Conservation (phyloP, 2,329 filamentous ascomycete genomes). For the Paecilomyces sp. region DNA sequence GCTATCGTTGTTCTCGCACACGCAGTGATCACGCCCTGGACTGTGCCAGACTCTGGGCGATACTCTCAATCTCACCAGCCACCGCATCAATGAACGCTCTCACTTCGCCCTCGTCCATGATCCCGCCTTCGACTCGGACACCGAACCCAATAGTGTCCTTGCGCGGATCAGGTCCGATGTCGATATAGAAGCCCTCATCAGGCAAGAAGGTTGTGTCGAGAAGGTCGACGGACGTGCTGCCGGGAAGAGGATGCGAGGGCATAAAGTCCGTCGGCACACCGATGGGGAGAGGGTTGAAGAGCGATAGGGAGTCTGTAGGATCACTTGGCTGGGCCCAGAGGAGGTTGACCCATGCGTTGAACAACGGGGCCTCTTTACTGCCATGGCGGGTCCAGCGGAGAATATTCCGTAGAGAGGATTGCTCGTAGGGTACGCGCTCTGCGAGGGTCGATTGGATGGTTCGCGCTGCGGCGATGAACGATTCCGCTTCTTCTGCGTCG, state of each 20-base stretch:
- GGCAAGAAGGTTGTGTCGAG: constrained; percentile 17
- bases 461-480: constrained; percentile 7
- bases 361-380: constrained; percentile 8
- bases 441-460: constrained; percentile 17
- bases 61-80: constrained; percentile 11
- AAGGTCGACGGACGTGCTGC: constrained; percentile 11
- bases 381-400: constrained; percentile 10
- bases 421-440: constrained; percentile 19
- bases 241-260: constrained; percentile 7
- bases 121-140: constrained; percentile 18
- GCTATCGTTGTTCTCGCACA: background rate
- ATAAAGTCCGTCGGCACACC: constrained; percentile 21
- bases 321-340: constrained; percentile 18
- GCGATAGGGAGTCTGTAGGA: constrained; percentile 1
- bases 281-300: constrained; percentile 16
- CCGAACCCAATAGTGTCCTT: constrained; percentile 20
- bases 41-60: background rate
- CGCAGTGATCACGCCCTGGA: background rate
- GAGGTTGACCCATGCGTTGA: constrained; percentile 27
- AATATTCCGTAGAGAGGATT: constrained; percentile 19
- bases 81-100: constrained; percentile 11
- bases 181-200: constrained; percentile 17
- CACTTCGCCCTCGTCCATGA: constrained; percentile 12
- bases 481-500: background rate
- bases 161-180: constrained; percentile 16